These are phyloP conservation scores for Diutina mesorugosa DNA, from an alignment of 1,139 yeast genomes.

Conservation along the genomic window DNA sequence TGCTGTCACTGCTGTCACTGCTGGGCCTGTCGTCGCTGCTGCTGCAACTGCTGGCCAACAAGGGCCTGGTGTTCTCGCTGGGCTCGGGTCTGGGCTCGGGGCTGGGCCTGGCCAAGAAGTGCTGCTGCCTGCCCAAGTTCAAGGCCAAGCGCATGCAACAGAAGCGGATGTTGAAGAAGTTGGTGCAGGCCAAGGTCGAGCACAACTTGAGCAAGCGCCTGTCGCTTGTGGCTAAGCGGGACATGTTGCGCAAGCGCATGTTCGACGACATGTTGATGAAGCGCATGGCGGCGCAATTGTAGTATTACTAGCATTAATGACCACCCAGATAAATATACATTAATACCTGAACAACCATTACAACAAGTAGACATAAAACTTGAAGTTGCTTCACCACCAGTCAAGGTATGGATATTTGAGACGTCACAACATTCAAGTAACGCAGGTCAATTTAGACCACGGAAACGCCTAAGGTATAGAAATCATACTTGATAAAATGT, in stretches of 20 bases:
- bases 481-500: too few relatives aligned
- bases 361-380: too few relatives aligned
- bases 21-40: not conserved
- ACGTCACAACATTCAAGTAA: too few relatives aligned
- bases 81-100: not conserved
- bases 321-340: not conserved
- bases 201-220: not conserved
- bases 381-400: too few relatives aligned
- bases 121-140: slow-evolving; percentile 2
- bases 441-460: too few relatives aligned
- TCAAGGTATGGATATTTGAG: too few relatives aligned
- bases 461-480: too few relatives aligned
- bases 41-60: not conserved
- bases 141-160: slow-evolving; percentile 1
- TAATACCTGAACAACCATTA: not conserved
- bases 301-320: not conserved
- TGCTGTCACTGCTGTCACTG: not conserved
- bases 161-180: slow-evolving; percentile 2
- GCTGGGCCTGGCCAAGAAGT: not conserved
- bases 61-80: not conserved
- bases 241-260: not conserved
- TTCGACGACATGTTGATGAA: not conserved
- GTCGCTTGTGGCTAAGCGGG: not conserved
- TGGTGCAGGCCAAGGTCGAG: slow-evolving; percentile 1
- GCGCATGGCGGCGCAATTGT: not conserved